Base-by-base conservation (phyloP, 768 basidiomycete genomes). In the Lactarius evosmus region DNA sequence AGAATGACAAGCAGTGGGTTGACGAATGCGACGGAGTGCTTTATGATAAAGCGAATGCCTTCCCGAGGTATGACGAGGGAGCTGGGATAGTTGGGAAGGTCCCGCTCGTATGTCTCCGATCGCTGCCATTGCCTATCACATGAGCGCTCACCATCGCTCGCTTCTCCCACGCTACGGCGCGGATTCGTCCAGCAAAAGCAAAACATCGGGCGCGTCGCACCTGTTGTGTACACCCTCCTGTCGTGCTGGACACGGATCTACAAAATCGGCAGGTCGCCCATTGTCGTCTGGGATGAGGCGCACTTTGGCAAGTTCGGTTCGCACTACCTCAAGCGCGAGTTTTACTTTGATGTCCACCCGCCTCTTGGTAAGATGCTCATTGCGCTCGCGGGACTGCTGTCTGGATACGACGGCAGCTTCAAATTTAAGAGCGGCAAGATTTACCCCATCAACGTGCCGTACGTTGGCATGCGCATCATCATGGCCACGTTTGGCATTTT, bases 261-360 rank as follows among this genome's bases (percentile, higher is more conserved):
- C 79, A 84, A 88, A 70, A 99, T 99, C 53, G 96, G 97, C 14
- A 84, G 86, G 61, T 82, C 91, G 36, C 83, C 89, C 71, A 73
- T 83, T 67, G 96, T 99, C 75, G 86, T 98, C 63, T 98, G 96
- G 97, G 97, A 99, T 75, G 97, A 99, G 80, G 96, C 97, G 41
- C 97, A 99, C 76, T 99, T 98, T 76, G 97, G 97, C 69, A 98
- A 99, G 78, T 98, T 99, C 76, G 97, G 93, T 56, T 93, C 93
- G 56, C 89, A 98, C 76, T 98, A 99, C 76, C 86, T 99, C 76
- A 97, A 98, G 76, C 91, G 95, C 72, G 94, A 97, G 74, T 98
- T 98, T 77, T 98, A 98, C 80, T 98, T 98, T 74, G 97, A 99
- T 72, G 97, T 98, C 30, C 97, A 99, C 71, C 97, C 97, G 7